A percentile compares a stretch with the other conserved stretches of the same genome.
Conservation (phyloP, 495 filamentous ascomycete genomes). For the Zalerion maritima region DNA sequence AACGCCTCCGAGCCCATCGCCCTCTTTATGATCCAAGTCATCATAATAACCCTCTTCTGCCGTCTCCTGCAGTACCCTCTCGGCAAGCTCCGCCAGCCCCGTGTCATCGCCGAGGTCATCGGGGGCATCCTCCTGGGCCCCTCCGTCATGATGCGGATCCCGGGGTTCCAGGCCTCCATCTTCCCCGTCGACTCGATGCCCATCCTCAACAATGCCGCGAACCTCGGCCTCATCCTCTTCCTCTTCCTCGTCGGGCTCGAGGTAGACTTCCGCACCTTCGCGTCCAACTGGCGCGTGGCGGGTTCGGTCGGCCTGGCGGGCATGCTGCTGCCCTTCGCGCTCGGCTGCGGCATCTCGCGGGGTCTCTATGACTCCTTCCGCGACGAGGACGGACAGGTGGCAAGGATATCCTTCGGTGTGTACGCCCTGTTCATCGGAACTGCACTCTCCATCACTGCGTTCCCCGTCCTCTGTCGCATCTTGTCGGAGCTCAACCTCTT, state of each 20-base stretch:
- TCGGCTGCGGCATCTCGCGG: constrained; percentile 63
- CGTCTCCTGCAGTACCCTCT: constrained; percentile 63
- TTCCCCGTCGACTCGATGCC: constrained; percentile 64
- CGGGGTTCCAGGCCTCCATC: constrained; percentile 62
- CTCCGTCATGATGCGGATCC: constrained; percentile 71
- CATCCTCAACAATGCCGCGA: constrained; percentile 67
- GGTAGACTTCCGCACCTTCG: constrained; percentile 74
- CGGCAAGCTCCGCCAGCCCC: constrained; percentile 73
- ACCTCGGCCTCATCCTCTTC: constrained; percentile 80
- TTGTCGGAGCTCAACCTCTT: constrained; percentile 85
- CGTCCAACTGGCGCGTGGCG: constrained; percentile 77
- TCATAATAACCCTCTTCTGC: constrained; percentile 83
- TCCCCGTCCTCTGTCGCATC: constrained; percentile 90
- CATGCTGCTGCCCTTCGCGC: constrained; percentile 66
- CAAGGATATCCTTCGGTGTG: constrained; percentile 62
- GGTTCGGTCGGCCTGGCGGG: constrained; percentile 68
- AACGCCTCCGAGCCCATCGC: constrained; percentile 73
- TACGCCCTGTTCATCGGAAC: constrained; percentile 91
- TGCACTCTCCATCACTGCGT: constrained; percentile 90
- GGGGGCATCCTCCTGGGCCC: constrained; percentile 84
- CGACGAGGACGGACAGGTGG: constrained; percentile 42
- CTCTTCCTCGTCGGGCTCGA: constrained; percentile 88
- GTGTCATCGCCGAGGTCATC: constrained; percentile 92
- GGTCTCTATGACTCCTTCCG: constrained; percentile 74
- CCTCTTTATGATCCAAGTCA: constrained; percentile 87